Evolutionary conservation across 2,329 filamentous ascomycete genomes (phyloP), one percentile per base, ranked within the genome.

Genomic region (Colletotrichum phormii): DNA sequence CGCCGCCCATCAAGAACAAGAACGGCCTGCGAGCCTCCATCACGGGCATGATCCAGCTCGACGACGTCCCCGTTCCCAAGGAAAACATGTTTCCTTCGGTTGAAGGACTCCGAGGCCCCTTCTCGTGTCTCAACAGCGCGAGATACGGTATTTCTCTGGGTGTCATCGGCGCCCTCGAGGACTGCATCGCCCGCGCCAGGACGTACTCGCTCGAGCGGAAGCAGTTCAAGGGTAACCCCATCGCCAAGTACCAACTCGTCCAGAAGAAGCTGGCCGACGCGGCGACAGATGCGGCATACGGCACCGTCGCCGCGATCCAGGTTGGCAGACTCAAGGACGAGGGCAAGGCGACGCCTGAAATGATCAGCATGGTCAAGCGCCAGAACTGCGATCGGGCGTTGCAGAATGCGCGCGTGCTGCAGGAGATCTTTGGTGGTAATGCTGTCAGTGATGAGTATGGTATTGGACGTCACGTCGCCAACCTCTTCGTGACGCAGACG

Each of bases 261-360:
- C 97, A 99, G 87, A 98, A 98, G 90, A 99, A 99, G 87, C 87
- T 99, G 74, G 93, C 96, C 0, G 97, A 99, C 82, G 97, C 97
- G 1, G 88, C 90, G 4, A 98, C 96, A 0, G 97, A 99, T 82
- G 95, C 94, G 2, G 93, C 95, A 1, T 98, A 94, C 80, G 97
- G 97, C 55, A 94, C 94, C n/a, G 85, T 98, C 67, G 97, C 97
- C 7, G 93, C 94, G 8, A 91, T 94, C 71, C 97, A 99, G 83
- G 96, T 98, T 46, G 95, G 95, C 64, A 88, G 96, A 74, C 89
- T 98, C 71, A 98, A 98, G 89, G 96, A 98, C 78, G 91, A 94
- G 80, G 95, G 95, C 75, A 94, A 95, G 82, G 91, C 90, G 29
- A 92, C 93, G 3, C 95, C 97, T 7, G 97, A 99, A 86, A 98